phyloP scores from a whole-genome alignment of 2,329 filamentous ascomycete species.

The Aspergillus caelatus region DNA sequence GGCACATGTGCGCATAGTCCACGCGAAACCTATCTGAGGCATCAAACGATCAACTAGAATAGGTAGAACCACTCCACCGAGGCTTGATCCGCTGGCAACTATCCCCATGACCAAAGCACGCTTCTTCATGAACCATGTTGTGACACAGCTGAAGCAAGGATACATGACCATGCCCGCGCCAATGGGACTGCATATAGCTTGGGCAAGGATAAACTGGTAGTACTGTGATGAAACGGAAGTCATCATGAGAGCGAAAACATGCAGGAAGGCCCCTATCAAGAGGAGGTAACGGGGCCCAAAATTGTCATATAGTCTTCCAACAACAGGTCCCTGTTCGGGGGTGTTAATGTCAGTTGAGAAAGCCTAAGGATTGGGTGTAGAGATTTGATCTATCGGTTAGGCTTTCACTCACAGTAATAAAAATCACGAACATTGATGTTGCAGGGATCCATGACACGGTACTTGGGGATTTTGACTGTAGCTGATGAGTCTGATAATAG shows the following conservation, averaged over 20 bases:
- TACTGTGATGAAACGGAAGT: slow-evolving; percentile 54
- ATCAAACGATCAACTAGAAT: slow-evolving; percentile 62
- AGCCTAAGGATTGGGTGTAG: background rate
- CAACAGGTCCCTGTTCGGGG: slow-evolving; percentile 52
- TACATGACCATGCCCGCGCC: slow-evolving; percentile 55
- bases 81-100: slow-evolving; percentile 54
- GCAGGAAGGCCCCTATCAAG: slow-evolving; percentile 54
- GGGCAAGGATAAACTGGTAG: slow-evolving; percentile 59
- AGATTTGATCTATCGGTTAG: background rate
- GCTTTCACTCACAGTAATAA: slow-evolving; percentile 33
- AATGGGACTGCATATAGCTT: slow-evolving; percentile 56
- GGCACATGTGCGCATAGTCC: slow-evolving; percentile 58
- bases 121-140: slow-evolving; percentile 57
- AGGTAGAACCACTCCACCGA: slow-evolving; percentile 62
- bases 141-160: slow-evolving; percentile 36
- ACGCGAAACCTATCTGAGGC: slow-evolving; percentile 54
- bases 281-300: slow-evolving; percentile 62
- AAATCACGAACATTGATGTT: slow-evolving; percentile 60
- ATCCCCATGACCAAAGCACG: slow-evolving; percentile 58
- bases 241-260: slow-evolving; percentile 63
- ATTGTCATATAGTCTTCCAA: slow-evolving; percentile 63
- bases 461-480: slow-evolving; percentile 50
- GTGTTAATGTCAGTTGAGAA: background rate
- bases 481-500: background rate
- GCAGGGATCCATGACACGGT: slow-evolving; percentile 62